Base-by-base conservation (phyloP, 2,329 filamentous ascomycete genomes). In the Saccharata proteae region DNA sequence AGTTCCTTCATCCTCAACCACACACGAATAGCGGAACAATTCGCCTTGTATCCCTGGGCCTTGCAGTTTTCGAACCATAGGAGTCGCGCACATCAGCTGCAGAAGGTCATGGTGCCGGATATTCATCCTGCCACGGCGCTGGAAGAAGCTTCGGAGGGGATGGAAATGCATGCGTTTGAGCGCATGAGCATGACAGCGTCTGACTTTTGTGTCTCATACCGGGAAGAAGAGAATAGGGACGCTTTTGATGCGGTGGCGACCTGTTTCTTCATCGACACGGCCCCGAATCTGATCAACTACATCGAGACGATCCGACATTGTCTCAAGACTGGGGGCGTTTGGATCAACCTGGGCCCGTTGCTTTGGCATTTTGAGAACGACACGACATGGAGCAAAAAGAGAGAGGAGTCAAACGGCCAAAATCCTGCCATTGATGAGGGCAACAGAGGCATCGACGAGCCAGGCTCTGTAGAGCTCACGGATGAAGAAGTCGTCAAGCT, bases 251-350 rank as follows among this genome's bases (percentile, higher is more conserved):
- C 79, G 1, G 83, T 96, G 2, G 76, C 82, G 0, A 83, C 80
- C 3, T 81, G 93, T 8, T 98, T 96, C 61, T 98, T 98, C 61
- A 78, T 98, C 36, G 92, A 98, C 53, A 98, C 90, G 2, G 90
- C 90, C 3, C 86, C 88, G 1, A 96, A 98, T 51, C 54, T 94
- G 18, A 79, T 96, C 32, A 73, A 80, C 2, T 98, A 98, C 50
- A 72, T 98, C 19, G 77, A 93, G 49, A 77, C 85, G 2, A 81
- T 96, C 33, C 63, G 61, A 24, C 71, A 80, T 48, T 92, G 86
- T 47, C 67, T 98, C 29, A 74, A 71, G 42, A 65, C 73, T 0
- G 80, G 80, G 16, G 90, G 90, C 0, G 47, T 93, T 4, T 81
- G 93, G 64, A 70, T 93, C 48, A 98, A 98, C 48, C 63, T 93